Percentiles rank a stretch among this genome's conserved stretches.
phyloP scores from a whole-genome alignment of 306 rosid genomes.

The Prunus kanzakura region DNA sequence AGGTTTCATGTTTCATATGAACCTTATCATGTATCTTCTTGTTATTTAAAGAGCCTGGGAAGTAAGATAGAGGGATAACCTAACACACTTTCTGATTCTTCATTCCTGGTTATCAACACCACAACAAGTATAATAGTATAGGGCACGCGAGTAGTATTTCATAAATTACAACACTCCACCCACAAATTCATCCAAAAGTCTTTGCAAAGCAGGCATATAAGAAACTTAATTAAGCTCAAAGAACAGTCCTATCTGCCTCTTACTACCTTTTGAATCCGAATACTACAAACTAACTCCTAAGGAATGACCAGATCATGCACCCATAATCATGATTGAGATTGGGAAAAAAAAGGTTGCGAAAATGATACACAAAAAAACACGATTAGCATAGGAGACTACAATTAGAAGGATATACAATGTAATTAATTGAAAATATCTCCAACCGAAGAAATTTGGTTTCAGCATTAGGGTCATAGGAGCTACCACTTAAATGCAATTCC shows the following conservation, averaged over 20 bases:
- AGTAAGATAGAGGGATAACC: not conserved
- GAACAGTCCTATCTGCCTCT: not conserved
- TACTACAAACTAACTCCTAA: not conserved
- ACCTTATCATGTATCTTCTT: not conserved
- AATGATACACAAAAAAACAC: not conserved
- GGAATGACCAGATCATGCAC: not conserved
- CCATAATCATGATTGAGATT: not conserved
- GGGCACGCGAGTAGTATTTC: not conserved
- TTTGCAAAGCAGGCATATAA: not conserved
- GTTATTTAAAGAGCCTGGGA: not conserved
- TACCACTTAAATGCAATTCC: constrained; percentile 70
- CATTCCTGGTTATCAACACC: not conserved
- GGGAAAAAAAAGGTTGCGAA: not conserved
- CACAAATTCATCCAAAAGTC: not conserved
- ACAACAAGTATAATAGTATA: not conserved
- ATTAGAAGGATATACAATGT: constrained; percentile 7
- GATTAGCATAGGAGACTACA: not conserved
- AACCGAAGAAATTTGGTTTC: constrained; percentile 1
- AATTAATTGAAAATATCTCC: not conserved
- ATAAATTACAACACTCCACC: not conserved
- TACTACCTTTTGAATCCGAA: not conserved
- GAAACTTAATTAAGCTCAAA: not conserved
- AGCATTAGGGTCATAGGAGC: constrained; percentile 20
- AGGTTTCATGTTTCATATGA: not conserved
- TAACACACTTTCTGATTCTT: not conserved